Conservation (phyloP, 2,329 filamentous ascomycete species). For the Nemania sp. region DNA sequence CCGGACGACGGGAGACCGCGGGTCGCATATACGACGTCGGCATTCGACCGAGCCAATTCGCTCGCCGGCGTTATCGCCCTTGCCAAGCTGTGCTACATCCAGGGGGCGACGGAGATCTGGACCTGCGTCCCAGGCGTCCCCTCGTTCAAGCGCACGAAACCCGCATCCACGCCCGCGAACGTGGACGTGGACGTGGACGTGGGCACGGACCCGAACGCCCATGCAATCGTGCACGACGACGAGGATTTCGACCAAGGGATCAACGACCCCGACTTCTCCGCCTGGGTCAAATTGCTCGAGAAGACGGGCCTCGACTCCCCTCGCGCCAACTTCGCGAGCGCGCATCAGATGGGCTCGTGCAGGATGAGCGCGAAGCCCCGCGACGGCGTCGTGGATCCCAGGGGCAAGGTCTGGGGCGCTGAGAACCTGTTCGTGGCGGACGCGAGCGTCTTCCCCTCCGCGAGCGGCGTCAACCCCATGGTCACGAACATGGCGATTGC, state of each 20-base stretch:
- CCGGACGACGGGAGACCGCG: conserved; percentile 65
- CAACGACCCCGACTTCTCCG: conserved; percentile 62
- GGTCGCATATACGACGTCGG: conserved; percentile 72
- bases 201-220: neutral
- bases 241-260: conserved; percentile 48
- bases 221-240: conserved; percentile 12
- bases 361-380: conserved; percentile 65
- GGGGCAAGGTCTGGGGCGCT: conserved; percentile 67
- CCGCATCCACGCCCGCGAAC: conserved; percentile 2
- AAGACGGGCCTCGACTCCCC: conserved; percentile 56
- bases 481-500: conserved; percentile 74
- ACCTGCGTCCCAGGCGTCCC: conserved; percentile 64
- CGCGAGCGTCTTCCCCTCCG: conserved; percentile 75
- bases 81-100: conserved; percentile 76
- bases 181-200: neutral
- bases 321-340: conserved; percentile 63
- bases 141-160: conserved; percentile 59
- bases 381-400: conserved; percentile 62
- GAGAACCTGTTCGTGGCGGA: conserved; percentile 72
- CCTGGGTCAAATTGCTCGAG: conserved; percentile 61
- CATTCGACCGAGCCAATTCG: conserved; percentile 72
- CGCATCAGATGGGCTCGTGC: conserved; percentile 81
- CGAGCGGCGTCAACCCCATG: conserved; percentile 83
- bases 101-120: conserved; percentile 81
- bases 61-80: conserved; percentile 73